Base-by-base conservation (phyloP, 352 stramenopile genomes). In the Globisporangium uncinulatum region DNA sequence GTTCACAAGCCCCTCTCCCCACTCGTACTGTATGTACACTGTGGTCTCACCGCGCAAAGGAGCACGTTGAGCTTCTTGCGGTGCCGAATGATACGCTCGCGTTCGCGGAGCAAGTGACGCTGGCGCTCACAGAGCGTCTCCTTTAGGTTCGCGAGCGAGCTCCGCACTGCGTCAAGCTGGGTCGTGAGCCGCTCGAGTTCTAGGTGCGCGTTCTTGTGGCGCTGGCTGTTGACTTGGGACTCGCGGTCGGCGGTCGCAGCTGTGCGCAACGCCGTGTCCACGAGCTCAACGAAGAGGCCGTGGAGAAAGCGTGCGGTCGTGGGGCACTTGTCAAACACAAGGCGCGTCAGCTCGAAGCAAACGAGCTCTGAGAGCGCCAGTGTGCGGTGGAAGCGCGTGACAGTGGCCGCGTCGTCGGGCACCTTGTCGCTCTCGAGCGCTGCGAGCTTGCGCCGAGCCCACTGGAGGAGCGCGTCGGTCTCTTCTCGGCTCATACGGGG, bases 261-360 rank as follows among this genome's bases (percentile, higher is more conserved):
- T 0, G 70, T 69, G 13, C 57, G 57, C n/a, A 62, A 29, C 15
- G 66, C 54, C 7, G 73, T 61, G 17, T 65, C 61, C 4, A 68
- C 39, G 41, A 83, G 54, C 49, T 78, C 67, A 4, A 75, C 48
- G 29, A 78, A 77, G 20, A 85, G 57, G 1, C 75, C 72, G 37
- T 81, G 74, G 6, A 85, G 56, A 31, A 85, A 76, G 7, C 70
- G 71, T 10, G 72, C 63, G 2, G 75, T 82, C 4, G 75, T 83
- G n/a, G 75, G 75, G 42, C 70, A 85, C 39, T 77, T 76, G 61
- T 83, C 72, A n/a, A 83, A 85, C 13, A 85, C 50, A 13, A 85
- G 66, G 0, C 75, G 67, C 6, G 65, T 61, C 9, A 81, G 51
- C 55, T 85, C 75, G 43, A 71, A 83, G 54, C 70, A 72, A 20